Conservation (phyloP, 805 yeast species). For the Lachancea dasiensis region DNA sequence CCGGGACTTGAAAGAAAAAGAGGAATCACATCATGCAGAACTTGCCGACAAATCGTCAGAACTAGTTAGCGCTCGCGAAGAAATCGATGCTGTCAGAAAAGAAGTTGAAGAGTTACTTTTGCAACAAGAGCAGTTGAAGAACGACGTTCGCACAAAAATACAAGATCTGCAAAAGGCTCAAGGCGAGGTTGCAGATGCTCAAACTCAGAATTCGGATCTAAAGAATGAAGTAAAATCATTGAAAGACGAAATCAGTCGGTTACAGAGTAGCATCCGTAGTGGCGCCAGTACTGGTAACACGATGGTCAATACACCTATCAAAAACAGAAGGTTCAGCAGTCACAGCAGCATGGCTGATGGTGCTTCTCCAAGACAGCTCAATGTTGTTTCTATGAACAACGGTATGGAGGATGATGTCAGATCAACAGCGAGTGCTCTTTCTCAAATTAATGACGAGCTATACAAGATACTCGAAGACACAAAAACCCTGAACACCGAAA, state of each 20-base stretch:
- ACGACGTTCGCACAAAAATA: constrained; percentile 55
- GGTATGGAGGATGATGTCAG: constrained; percentile 36
- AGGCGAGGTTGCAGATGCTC: constrained; percentile 50
- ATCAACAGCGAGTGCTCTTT: constrained; percentile 42
- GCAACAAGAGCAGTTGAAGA: constrained; percentile 56
- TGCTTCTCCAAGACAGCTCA: constrained; percentile 20
- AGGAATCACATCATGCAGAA: constrained; percentile 43
- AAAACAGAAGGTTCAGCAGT: constrained; percentile 30
- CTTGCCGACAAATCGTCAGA: constrained; percentile 49
- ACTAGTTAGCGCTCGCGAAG: constrained; percentile 46
- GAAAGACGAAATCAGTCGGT: constrained; percentile 43
- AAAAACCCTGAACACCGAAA: constrained; percentile 68
- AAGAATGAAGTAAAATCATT: constrained; percentile 49
- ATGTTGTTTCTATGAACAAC: constrained; percentile 20
- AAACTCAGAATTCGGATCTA: constrained; percentile 59
- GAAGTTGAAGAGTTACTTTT: constrained; percentile 55
- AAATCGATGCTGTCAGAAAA: constrained; percentile 50
- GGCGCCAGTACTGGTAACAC: constrained; percentile 26
- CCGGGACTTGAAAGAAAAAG: constrained; percentile 40
- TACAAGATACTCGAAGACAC: constrained; percentile 68
- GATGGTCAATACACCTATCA: constrained; percentile 32
- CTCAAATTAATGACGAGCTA: constrained; percentile 69
- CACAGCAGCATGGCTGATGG: constrained; percentile 13
- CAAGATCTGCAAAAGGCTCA: constrained; percentile 58
- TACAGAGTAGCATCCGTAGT: constrained; percentile 33